Base-by-base conservation (phyloP, 2,329 filamentous ascomycete genomes). In the Rachicladosporium sp. region DNA sequence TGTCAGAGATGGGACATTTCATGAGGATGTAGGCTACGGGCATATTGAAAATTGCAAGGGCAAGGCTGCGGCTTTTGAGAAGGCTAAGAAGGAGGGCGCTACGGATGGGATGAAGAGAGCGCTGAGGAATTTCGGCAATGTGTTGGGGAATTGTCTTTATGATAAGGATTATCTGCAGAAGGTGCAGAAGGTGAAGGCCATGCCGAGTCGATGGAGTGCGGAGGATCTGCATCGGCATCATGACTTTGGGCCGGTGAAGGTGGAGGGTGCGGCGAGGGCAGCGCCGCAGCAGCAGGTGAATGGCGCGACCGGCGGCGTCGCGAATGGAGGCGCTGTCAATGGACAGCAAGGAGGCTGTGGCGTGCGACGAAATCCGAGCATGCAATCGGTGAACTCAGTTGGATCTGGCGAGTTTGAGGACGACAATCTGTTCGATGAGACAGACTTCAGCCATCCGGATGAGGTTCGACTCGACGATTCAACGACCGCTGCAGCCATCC, bases 111-210 rank as follows among this genome's bases (percentile, higher is more conserved):
- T 98, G 56, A 98, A 98, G 64, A 74, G 91, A 49, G 78, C 91
- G 1, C 59, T 98, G 54, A 74, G 89, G 43, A 95, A 79, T 47
- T 98, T 98, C 62, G 91, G 91, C 43, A 96, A 96, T 53, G 82
- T 96, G 10, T 69, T 98, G 40, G 91, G 91, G n/a, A 98, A 96
- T 58, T 98, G 91, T 67, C 79, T 98, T 43, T 96, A 98, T 63
- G 91, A 98, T 65, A 93, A 95, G 62, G 80, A 89, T 45, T 98
- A 94, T 57, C 69, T 98, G 41, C 73, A 78, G 38, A 88, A 86
- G 58, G 83, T 96, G 11, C 82, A 80, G 37, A 93, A 86, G 64
- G 70, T 98, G 54, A 96, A 93, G 68, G 75, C 79, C 10, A 71
- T 74, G 41, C 82, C 85, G 47, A 73, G 76, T 23, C 86, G 74